Percentiles rank a stretch among this genome's conserved stretches.
phyloP scores from a whole-genome alignment of 371 early-diverging fungal genomes.

The Rhizopus microsporus region DNA sequence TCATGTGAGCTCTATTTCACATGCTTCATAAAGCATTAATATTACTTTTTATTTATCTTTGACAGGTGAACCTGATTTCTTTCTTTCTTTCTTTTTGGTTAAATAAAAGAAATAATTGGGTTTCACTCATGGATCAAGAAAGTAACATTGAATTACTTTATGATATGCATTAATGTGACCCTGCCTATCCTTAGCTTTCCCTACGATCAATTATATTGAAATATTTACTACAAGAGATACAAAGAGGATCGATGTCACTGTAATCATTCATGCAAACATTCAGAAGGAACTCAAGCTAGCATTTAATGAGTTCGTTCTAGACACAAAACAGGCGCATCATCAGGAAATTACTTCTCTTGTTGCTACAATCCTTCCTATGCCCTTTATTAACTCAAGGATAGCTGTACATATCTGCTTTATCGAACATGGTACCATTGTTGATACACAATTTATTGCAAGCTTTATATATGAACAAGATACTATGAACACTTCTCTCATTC shows the following conservation, averaged over 20 bases:
- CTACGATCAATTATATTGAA: neutral
- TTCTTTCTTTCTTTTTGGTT: too few relatives aligned
- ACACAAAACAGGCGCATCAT: constrained; percentile 35
- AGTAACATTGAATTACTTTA: too few relatives aligned
- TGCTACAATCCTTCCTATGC: constrained; percentile 25
- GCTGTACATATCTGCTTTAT: constrained; percentile 32
- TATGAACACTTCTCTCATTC: neutral
- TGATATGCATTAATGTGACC: too few relatives aligned
- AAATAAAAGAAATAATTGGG: too few relatives aligned
- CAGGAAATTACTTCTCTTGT: constrained; percentile 32
- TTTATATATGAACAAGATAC: constrained; percentile 24
- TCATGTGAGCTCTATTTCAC: too few relatives aligned
- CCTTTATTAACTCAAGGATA: constrained; percentile 10
- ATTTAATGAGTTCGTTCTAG: constrained; percentile 34
- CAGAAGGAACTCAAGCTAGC: constrained; percentile 25
- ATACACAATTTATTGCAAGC: constrained; percentile 32
- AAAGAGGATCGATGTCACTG: constrained; percentile 19
- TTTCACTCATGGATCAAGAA: too few relatives aligned
- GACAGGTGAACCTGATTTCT: too few relatives aligned
- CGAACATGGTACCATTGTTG: constrained; percentile 24
- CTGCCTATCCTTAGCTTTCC: too few relatives aligned
- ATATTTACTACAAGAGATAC: constrained; percentile 14
- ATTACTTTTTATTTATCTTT: too few relatives aligned
- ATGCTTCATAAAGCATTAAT: too few relatives aligned
- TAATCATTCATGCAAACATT: constrained; percentile 11